Evolutionary conservation across 1,139 yeast species (phyloP).

Genomic region (Kluyveromyces sp.): DNA sequence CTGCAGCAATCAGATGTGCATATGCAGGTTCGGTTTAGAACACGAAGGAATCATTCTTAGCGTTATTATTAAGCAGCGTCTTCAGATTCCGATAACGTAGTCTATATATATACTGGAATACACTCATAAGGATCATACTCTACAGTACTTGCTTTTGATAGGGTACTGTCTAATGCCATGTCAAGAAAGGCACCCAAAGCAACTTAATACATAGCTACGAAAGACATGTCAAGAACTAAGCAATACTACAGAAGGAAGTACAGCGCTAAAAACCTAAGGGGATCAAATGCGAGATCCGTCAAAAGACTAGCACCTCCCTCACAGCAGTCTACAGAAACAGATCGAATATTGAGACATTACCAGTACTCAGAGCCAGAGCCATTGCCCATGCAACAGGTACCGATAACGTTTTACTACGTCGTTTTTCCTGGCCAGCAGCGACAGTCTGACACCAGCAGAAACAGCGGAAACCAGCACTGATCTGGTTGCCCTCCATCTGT

Average conservation of each 20-base stretch:
- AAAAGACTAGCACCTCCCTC: constrained; percentile 5
- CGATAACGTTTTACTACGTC: constrained; percentile 6
- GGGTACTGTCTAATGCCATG: no score
- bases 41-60: no score
- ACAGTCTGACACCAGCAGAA: neutral
- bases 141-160: no score
- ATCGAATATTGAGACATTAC: neutral
- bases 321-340: constrained; percentile 1
- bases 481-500: neutral
- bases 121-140: no score
- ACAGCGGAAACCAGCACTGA: neutral
- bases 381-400: constrained; percentile 3
- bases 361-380: neutral
- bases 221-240: neutral
- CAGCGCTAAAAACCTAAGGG: neutral
- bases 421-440: neutral
- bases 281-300: neutral
- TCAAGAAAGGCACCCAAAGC: no score
- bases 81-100: no score
- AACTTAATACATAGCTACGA: no score
- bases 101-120: neutral
- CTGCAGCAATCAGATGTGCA: no score
- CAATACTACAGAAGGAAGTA: neutral
- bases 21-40: no score
- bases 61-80: no score